Percentiles rank a stretch among this genome's conserved stretches.
Evolutionary conservation across 2,329 filamentous ascomycete genomes (phyloP).

Genomic region (Cercospora janseana): DNA sequence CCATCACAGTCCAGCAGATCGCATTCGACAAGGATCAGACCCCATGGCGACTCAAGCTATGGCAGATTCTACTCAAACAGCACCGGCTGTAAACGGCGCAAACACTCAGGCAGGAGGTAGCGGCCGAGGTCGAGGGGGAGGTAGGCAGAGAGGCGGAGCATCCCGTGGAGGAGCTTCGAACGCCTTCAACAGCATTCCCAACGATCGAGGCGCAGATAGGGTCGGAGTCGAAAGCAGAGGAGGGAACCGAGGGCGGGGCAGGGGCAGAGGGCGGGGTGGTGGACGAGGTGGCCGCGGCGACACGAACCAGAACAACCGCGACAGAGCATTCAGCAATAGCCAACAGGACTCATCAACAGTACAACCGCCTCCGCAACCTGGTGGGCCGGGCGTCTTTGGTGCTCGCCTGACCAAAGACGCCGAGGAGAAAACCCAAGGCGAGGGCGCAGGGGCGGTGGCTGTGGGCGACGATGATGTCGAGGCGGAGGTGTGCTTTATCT

Average conservation of each 20-base stretch:
- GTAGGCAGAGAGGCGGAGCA: constrained; percentile 26
- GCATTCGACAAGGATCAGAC: constrained; percentile 2
- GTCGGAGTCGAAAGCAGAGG: constrained; percentile 14
- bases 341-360: constrained; percentile 29
- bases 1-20: constrained; percentile 3
- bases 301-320: constrained; percentile 30
- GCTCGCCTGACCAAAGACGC: constrained; percentile 50
- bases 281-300: constrained; percentile 39
- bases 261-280: constrained; percentile 31
- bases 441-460: constrained; percentile 22
- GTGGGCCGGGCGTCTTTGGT: constrained; percentile 44
- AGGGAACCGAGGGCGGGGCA: constrained; percentile 23
- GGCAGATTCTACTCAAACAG: constrained; percentile 17
- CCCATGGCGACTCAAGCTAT: constrained; percentile 13
- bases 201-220: constrained; percentile 19
- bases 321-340: constrained; percentile 34
- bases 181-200: constrained; percentile 12
- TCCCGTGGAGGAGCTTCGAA: constrained; percentile 18
- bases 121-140: constrained; percentile 24
- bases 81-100: constrained; percentile 13
- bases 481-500: constrained; percentile 93
- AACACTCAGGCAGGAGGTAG: constrained; percentile 13
- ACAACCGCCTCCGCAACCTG: constrained; percentile 41
- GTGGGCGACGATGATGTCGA: constrained; percentile 31
- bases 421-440: constrained; percentile 38